Conservation (phyloP, 768 basidiomycete species). For the Podaxis sp. region DNA sequence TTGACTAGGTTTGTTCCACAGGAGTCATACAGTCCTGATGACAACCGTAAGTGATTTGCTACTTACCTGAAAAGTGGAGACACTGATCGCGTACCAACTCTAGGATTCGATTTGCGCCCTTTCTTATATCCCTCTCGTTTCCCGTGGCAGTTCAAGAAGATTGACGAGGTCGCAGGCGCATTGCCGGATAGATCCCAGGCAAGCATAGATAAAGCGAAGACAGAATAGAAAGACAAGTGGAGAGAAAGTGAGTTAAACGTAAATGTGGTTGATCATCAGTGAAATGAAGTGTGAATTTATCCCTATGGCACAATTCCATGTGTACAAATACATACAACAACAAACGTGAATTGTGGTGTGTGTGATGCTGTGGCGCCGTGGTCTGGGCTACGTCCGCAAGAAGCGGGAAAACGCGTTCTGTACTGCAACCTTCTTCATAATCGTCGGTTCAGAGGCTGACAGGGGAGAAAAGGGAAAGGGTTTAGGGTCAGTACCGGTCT, state of each 20-base stretch:
- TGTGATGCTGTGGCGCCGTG: background rate
- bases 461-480: background rate
- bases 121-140: conserved; percentile 96
- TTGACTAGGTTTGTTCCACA: conserved; percentile 28
- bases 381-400: conserved; percentile 45
- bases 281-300: background rate
- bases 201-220: conserved; percentile 42
- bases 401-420: conserved; percentile 76
- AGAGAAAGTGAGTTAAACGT: background rate
- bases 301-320: background rate
- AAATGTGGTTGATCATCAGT: background rate
- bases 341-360: background rate
- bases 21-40: conserved; percentile 97
- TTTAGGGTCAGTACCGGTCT: conserved; percentile 13
- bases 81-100: conserved; percentile 13
- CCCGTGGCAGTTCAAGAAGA: conserved; percentile 96
- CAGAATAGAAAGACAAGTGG: conserved; percentile 23
- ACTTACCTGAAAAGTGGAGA: background rate
- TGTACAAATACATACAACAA: conserved; percentile 15
- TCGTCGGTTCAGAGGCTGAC: conserved; percentile 76
- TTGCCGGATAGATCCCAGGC: conserved; percentile 68
- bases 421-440: conserved; percentile 87
- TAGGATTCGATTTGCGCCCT: conserved; percentile 93
- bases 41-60: conserved; percentile 69
- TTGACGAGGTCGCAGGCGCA: conserved; percentile 78